Evolutionary conservation across 768 basidiomycete species (phyloP), one percentile per base, ranked within the genome.

Genomic region (Chalciporus piperatus): DNA sequence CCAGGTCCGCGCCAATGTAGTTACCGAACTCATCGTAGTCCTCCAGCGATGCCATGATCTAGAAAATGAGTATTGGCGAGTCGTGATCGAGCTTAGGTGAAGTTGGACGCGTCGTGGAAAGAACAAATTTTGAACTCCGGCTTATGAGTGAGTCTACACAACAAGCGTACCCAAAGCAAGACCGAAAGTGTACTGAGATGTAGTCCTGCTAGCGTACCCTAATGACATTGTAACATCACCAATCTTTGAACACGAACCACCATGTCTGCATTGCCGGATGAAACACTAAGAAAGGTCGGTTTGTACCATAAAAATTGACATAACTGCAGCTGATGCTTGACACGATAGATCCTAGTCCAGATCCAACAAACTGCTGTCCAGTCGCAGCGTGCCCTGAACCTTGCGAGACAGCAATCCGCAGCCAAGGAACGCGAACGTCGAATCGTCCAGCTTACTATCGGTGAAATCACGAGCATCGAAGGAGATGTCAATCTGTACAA

Each of bases 21-120:
- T 97, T 98, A 59, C 94, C 95, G 65, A 96, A 96, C 74, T 98
- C 90, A 63, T 92, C 89, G 63, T 92, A 92, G 67, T 92, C 89
- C 59, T 91, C 78, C 52, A 80, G 73, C 25, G 81, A 83, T 37
- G 76, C 79, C 81, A 83, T 83, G 42, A 47, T 57, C 33, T 33
- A 47, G 27, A 44, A 47, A 37, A 32, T 30, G 41, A 14, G 47
- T 20, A 46, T 47, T 32, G 35, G 41, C n/a, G 44, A 23, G 40
- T 14, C 47, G 57, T 38, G 53, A 48, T 58, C 25, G 43, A 51
- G 38, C 17, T 45, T 20, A 28, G 16, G 41, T 13, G n/a, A n/a
- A n/a, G 45, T 55, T 47, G 48, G 51, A 66, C 64, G 64, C 56
- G 68, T 63, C 47, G 48, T 46, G 55, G 46, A 54, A 54, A 57